These are phyloP conservation scores for Wallacemonas sp. DNA, from an alignment of 208 protist species.

Conservation along the genomic window DNA sequence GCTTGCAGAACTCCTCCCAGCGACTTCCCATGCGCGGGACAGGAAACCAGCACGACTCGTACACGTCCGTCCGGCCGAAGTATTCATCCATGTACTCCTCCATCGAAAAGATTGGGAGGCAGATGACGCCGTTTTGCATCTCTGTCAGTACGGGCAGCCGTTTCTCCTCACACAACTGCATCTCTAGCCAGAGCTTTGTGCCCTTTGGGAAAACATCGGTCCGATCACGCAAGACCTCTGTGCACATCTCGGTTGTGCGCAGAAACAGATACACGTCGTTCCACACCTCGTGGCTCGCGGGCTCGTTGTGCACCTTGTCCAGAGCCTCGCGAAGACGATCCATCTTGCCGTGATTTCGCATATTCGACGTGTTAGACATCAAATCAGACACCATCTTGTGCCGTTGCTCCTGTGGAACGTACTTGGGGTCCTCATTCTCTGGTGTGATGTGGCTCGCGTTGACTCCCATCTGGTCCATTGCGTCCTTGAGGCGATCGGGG, in stretches of 20 bases:
- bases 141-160: constrained; percentile 67
- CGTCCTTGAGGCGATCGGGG: constrained; percentile 83
- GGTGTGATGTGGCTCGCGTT: constrained; percentile 45
- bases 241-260: constrained; percentile 88
- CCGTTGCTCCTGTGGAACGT: constrained; percentile 75
- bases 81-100: constrained; percentile 88
- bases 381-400: constrained; percentile 63
- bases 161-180: constrained; percentile 82
- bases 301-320: constrained; percentile 63
- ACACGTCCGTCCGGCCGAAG: constrained; percentile 65
- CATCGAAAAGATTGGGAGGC: constrained; percentile 87
- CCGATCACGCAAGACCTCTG: constrained; percentile 50
- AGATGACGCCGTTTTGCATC: constrained; percentile 81
- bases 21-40: constrained; percentile 70
- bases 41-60: constrained; percentile 88
- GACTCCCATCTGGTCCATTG: constrained; percentile 61
- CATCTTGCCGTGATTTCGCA: constrained; percentile 69
- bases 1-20: constrained; percentile 79
- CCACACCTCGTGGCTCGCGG: constrained; percentile 52
- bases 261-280: constrained; percentile 86
- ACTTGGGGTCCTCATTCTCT: constrained; percentile 64
- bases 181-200: constrained; percentile 84
- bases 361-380: constrained; percentile 54
- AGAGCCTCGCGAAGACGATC: constrained; percentile 76
- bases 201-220: constrained; percentile 79